These are phyloP conservation scores for Pistacia vera DNA, from an alignment of 345 rosid genomes.

Conservation along the genomic window DNA sequence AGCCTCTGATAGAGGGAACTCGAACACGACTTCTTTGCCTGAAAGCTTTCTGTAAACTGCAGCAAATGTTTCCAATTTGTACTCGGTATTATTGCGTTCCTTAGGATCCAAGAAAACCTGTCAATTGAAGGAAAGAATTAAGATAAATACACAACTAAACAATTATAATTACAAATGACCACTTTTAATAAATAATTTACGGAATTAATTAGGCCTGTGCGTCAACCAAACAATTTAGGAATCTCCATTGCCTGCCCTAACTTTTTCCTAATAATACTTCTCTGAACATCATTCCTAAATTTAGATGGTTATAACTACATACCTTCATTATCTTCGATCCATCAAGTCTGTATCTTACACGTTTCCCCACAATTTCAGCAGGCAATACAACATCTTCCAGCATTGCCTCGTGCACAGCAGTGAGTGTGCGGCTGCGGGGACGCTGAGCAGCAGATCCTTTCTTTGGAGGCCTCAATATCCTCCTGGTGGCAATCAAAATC, in stretches of 20 bases:
- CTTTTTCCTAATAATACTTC: too few species aligned
- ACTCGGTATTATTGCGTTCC: conserved; percentile 78
- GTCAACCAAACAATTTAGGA: background rate
- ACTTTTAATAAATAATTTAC: background rate
- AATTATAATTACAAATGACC: background rate
- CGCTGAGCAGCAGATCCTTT: conserved; percentile 89
- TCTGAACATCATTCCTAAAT: background rate
- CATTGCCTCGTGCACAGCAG: conserved; percentile 81
- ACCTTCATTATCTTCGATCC: conserved; percentile 92
- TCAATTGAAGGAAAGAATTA: background rate
- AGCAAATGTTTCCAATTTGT: conserved; percentile 75
- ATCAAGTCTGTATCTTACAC: conserved; percentile 69
- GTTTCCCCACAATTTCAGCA: conserved; percentile 96
- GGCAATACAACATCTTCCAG: conserved; percentile 86
- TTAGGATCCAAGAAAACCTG: conserved; percentile 87
- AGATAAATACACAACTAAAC: background rate
- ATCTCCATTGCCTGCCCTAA: background rate
- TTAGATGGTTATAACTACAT: background rate
- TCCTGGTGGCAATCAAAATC: conserved; percentile 71
- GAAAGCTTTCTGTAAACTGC: conserved; percentile 86
- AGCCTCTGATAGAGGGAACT: conserved; percentile 65
- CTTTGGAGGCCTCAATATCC: conserved; percentile 87
- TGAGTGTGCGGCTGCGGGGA: conserved; percentile 89
- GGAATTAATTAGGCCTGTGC: background rate
- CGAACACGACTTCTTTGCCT: conserved; percentile 81